Percentiles rank a stretch among this genome's conserved stretches.
Conservation (phyloP, 441 rosid species). For the Kokia cookei region DNA sequence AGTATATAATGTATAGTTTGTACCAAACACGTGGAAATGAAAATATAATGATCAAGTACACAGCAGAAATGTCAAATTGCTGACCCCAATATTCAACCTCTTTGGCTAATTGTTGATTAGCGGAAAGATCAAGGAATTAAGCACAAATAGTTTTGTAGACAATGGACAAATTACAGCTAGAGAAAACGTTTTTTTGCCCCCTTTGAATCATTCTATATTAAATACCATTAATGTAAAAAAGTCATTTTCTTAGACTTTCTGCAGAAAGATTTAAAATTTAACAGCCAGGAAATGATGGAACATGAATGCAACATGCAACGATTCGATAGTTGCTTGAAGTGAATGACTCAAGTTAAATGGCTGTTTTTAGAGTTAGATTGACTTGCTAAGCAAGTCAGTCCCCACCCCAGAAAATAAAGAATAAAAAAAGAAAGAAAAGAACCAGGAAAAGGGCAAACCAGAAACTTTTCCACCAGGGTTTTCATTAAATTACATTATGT, state of each 20-base stretch:
- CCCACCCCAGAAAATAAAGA: neutral
- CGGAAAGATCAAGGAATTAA: neutral
- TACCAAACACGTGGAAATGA: neutral
- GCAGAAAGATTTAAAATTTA: neutral
- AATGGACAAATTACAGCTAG: conserved; percentile 5
- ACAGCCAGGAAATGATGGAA: neutral
- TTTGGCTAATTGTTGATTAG: neutral
- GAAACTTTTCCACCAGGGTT: neutral
- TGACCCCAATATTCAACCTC: neutral
- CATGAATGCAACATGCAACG: neutral
- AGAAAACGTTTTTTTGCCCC: neutral
- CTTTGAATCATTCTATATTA: neutral
- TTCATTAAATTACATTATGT: neutral
- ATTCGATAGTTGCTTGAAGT: neutral
- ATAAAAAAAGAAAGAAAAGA: neutral
- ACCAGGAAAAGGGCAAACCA: neutral
- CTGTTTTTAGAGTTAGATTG: neutral
- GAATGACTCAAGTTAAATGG: neutral
- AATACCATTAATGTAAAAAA: neutral
- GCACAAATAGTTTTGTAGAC: neutral
- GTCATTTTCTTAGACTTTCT: neutral
- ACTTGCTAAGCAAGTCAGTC: conserved; percentile 21
- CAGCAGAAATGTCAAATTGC: neutral
- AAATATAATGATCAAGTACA: neutral
- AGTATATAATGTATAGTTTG: neutral